Conservation (phyloP, 192 early-diverging fungal genomes). For the Coemansia asiatica region DNA sequence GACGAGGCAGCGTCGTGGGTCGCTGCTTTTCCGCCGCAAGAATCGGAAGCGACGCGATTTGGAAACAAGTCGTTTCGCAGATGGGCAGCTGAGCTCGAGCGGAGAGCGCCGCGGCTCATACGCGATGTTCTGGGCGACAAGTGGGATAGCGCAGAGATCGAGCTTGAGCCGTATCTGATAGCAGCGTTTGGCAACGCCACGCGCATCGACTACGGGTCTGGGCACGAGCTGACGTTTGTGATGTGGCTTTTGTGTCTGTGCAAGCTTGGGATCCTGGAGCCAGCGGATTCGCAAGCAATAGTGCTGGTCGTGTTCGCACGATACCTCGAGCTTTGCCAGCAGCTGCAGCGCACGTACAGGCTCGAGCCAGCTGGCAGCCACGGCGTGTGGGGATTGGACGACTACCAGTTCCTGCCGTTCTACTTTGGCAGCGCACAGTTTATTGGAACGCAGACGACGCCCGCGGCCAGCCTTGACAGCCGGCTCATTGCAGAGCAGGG, state of each 20-base stretch:
- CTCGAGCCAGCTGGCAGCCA: conserved; percentile 97
- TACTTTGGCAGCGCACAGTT: conserved; percentile 91
- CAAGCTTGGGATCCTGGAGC: conserved; percentile 61
- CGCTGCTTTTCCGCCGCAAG: conserved; percentile 73
- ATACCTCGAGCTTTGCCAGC: conserved; percentile 79
- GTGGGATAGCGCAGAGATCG: conserved; percentile 59
- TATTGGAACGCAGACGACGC: conserved; percentile 67
- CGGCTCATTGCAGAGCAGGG: conserved; percentile 63
- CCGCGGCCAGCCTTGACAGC: conserved; percentile 66
- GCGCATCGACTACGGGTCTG: conserved; percentile 95
- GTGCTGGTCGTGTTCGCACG: conserved; percentile 71
- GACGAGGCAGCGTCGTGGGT: conserved; percentile 70
- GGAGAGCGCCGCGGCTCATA: conserved; percentile 24
- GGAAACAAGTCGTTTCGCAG: conserved; percentile 90
- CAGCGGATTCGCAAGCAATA: conserved; percentile 68
- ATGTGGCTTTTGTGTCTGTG: conserved; percentile 81
- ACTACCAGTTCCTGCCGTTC: conserved; percentile 95
- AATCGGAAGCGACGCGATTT: conserved; percentile 72
- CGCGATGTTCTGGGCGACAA: conserved; percentile 22
- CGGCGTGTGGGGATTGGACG: conserved; percentile 97
- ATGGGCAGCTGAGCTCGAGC: conserved; percentile 64
- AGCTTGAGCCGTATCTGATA: conserved; percentile 73
- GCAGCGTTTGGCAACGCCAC: conserved; percentile 82
- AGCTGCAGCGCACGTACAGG: conserved; percentile 77
- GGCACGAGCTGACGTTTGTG: conserved; percentile 91